Base-by-base conservation (phyloP, 495 filamentous ascomycete species). In the Penicillium alfredii region DNA sequence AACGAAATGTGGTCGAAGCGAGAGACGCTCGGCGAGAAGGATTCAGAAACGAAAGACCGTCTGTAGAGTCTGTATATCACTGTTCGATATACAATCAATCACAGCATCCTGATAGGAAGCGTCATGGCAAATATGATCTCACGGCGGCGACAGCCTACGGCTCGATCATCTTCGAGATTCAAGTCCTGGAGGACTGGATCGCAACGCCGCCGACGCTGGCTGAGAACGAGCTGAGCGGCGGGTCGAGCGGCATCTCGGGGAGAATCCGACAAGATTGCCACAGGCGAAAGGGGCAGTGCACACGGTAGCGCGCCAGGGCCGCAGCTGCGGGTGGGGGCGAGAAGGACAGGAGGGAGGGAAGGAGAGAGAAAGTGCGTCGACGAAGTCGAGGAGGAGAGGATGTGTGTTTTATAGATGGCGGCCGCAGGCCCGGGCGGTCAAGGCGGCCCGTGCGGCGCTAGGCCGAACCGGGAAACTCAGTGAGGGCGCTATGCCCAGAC, bases 341-440 rank as follows among this genome's bases (percentile, higher is more conserved):
- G 23, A 33, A 20, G 31, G 23, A 33, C 16, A 19, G 21, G 30
- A 33, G 30, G 14, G 30, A 19, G 13, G 30, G 30, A 33, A 33
- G 30, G 10, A 33, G 31, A 33, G 31, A 33, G 31, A 33, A 33
- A 33, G 31, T 33, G 31, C 31, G 31, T 33, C 19, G 23, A 33
- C 31, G 31, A 33, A 20, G 20, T 20, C 18, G 17, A 20, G 31
- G 31, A 33, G 31, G 31, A 20, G n/a, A 15, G 23, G 14, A 13
- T n/a, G 31, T 33, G 31, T 33, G 20, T 33, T 33, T 21, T 33
- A 33, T 17, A 33, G 20, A 12, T 17, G 31, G 5, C 31, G 31
- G 31, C 31, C 31, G 31, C 20, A 13, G 31, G 31, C 31, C 17
- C 18, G 30, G 13, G 16, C 21, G 7, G 31, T 33, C 20, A 33